These are phyloP conservation scores for Pythium brachiatum DNA, from an alignment of 352 stramenopile genomes.

Conservation along the genomic window DNA sequence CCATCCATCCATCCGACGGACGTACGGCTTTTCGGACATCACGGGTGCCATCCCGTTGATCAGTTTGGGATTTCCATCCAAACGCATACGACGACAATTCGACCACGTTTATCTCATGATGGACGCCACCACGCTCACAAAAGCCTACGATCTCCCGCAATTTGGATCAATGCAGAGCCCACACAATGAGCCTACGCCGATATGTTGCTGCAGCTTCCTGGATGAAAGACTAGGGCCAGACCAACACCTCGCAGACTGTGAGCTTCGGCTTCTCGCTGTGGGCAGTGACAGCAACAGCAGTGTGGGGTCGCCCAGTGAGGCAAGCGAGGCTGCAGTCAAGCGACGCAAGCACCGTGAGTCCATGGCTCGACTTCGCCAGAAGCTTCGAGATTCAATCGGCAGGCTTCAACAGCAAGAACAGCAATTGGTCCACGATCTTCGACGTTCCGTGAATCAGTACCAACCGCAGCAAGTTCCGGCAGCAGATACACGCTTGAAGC, in stretches of 20 bases:
- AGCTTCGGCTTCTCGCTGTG: not conserved
- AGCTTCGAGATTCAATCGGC: not conserved
- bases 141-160: not conserved
- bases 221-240: not conserved
- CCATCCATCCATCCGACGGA: too few relatives aligned
- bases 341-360: conserved; percentile 15
- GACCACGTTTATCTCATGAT: too few relatives aligned
- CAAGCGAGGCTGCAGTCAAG: too few relatives aligned
- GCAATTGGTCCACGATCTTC: not conserved
- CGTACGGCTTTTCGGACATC: too few relatives aligned
- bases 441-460: not conserved
- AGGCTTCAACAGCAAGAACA: conserved; percentile 7
- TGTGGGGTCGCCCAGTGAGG: too few relatives aligned
- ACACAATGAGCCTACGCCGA: not conserved
- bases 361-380: conserved; percentile 11
- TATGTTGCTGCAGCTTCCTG: conserved; percentile 13
- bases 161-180: too few relatives aligned
- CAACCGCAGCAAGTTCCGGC: not conserved
- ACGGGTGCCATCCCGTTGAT: too few relatives aligned
- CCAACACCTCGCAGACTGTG: conserved; percentile 10
- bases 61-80: too few relatives aligned
- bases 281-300: not conserved
- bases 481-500: not conserved
- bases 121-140: not conserved
- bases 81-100: too few relatives aligned